These are phyloP conservation scores for Diaporthe destruens DNA, from an alignment of 2,329 filamentous ascomycete genomes.

Conservation along the genomic window DNA sequence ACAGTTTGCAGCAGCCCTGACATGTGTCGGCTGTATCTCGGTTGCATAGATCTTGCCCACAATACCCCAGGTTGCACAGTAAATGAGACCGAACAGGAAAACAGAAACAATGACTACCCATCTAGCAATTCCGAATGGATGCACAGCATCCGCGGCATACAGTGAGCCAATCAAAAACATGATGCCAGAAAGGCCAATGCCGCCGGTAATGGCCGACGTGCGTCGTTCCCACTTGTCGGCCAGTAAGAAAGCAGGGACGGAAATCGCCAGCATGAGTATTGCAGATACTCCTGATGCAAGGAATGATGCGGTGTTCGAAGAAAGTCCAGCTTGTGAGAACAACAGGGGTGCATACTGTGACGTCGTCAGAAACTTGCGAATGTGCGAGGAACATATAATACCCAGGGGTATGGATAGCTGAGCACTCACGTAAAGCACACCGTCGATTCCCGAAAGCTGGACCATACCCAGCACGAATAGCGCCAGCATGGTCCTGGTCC, in stretches of 20 bases:
- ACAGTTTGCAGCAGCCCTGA: constrained; percentile 66
- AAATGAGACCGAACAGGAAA: constrained; percentile 62
- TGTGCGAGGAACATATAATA: background rate
- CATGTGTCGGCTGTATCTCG: constrained; percentile 69
- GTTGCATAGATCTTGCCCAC: constrained; percentile 67
- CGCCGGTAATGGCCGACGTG: constrained; percentile 66
- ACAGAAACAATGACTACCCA: constrained; percentile 66
- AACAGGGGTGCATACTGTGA: constrained; percentile 69
- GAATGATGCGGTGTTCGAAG: constrained; percentile 65
- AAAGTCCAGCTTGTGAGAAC: constrained; percentile 70
- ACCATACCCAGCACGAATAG: constrained; percentile 70
- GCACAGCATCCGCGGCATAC: constrained; percentile 61
- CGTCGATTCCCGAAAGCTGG: constrained; percentile 73
- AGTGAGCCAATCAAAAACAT: constrained; percentile 68
- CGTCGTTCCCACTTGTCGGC: constrained; percentile 70
- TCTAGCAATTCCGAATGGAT: constrained; percentile 54
- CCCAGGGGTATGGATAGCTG: no score
- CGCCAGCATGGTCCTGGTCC: constrained; percentile 62
- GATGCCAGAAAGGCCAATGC: constrained; percentile 59
- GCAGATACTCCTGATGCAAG: constrained; percentile 72
- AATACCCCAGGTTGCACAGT: constrained; percentile 65
- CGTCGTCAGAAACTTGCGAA: background rate
- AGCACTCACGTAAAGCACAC: constrained; percentile 67
- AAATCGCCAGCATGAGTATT: constrained; percentile 68
- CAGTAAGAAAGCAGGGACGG: constrained; percentile 67